Conservation (phyloP, 202 grass and related monocot genomes). For the Brachypodium distachyon region DNA sequence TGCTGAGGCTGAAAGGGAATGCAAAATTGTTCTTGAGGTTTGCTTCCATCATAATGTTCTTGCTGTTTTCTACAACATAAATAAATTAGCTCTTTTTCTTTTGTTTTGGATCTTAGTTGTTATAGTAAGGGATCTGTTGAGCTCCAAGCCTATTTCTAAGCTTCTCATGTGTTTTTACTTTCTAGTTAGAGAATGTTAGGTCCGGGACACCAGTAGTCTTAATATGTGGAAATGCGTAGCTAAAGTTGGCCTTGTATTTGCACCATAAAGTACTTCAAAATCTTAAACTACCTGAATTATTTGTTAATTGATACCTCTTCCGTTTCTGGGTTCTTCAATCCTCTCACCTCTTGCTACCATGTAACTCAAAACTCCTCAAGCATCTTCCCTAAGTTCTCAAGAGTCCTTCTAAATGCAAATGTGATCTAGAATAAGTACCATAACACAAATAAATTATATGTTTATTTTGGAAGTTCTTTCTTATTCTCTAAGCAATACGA, state of each 20-base stretch:
- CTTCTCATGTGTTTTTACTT: neutral
- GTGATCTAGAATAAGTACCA: neutral
- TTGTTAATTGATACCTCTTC: neutral
- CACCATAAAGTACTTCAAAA: neutral
- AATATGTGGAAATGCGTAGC: neutral
- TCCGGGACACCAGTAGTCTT: neutral
- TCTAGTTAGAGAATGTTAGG: neutral
- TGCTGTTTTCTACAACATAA: neutral
- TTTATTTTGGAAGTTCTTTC: neutral
- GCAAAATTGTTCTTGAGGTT: constrained; percentile 70
- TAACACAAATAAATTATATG: neutral
- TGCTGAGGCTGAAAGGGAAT: constrained; percentile 70
- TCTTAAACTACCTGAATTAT: neutral
- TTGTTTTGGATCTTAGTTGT: neutral
- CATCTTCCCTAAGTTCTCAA: neutral
- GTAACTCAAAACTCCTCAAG: neutral
- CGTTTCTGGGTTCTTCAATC: neutral
- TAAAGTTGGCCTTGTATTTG: neutral
- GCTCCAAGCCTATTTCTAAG: neutral
- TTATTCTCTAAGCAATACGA: neutral
- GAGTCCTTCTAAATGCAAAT: neutral
- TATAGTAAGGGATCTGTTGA: neutral
- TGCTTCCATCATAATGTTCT: constrained; percentile 7
- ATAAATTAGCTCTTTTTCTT: constrained; percentile 11
- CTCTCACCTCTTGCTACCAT: neutral